Conservation (phyloP, 176 grass and related monocot genomes). For the Puya raimondii region DNA sequence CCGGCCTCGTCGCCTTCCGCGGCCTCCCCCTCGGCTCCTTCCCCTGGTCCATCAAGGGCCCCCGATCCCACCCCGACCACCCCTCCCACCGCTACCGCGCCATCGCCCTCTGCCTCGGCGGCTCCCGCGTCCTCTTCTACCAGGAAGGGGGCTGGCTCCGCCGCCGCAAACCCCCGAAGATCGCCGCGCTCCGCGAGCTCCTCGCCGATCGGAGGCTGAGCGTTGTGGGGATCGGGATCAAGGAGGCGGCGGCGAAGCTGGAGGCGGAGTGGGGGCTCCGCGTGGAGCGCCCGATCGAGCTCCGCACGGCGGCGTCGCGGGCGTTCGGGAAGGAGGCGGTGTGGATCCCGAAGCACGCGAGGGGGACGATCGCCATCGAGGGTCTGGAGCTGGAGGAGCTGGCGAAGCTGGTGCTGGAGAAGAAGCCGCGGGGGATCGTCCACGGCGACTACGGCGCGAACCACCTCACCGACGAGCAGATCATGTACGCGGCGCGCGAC, state of each 20-base stretch:
- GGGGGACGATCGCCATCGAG: slow-evolving; percentile 10
- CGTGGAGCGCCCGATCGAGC: slow-evolving; percentile 2
- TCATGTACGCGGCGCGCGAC: slow-evolving; percentile 17
- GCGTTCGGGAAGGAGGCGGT: slow-evolving; percentile 12
- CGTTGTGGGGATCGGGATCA: background rate
- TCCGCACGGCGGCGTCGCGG: background rate
- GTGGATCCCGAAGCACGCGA: slow-evolving; percentile 4
- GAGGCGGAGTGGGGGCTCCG: background rate
- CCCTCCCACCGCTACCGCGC: slow-evolving; percentile 12
- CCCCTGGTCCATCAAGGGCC: too few relatives aligned
- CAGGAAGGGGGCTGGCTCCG: too few relatives aligned
- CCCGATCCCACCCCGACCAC: background rate
- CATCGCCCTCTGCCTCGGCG: slow-evolving; percentile 29
- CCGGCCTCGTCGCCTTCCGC: slow-evolving; percentile 13
- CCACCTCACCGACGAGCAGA: background rate
- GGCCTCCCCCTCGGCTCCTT: background rate
- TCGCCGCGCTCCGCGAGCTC: background rate
- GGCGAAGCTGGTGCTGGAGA: slow-evolving; percentile 14
- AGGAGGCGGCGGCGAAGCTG: background rate
- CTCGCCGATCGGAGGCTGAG: background rate
- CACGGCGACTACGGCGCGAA: background rate
- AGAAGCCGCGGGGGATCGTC: slow-evolving; percentile 11
- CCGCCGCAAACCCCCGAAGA: background rate
- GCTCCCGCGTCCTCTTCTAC: slow-evolving; percentile 11
- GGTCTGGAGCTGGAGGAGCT: slow-evolving; percentile 14